Evolutionary conservation across 495 filamentous ascomycete species (phyloP), one percentile per base, ranked within the genome.

Genomic region (Chaetomium tenue): DNA sequence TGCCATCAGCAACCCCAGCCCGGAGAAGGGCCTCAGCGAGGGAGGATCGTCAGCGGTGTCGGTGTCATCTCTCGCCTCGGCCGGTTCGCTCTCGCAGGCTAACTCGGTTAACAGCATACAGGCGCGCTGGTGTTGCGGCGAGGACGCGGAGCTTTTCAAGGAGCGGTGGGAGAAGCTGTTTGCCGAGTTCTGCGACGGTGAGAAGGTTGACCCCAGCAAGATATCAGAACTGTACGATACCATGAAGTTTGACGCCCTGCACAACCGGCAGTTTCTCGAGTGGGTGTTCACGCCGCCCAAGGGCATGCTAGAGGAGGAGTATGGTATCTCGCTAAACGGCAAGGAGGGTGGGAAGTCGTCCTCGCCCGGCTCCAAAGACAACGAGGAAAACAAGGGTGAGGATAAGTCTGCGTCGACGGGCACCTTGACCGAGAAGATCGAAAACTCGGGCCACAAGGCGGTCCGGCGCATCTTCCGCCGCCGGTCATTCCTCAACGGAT

Each of bases 91-190:
- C 54, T 81, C 83, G 23, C 83, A 89, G 61, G 81, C 81, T 25
- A 84, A 87, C 26, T 80, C 84, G 30, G 81, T 87, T 22, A 79
- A 79, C 61, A 82, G 73, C 56, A 91, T 98, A 65, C 94, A 98
- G 76, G 77, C 90, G 48, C 85, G 94, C 12, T 98, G 94, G 94
- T 98, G 94, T 70, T 95, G 92, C 70, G 92, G 92, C 40, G 94
- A 98, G 77, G 93, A 97, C 73, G 87, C 94, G 0, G 91, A 92
- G 65, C 82, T 98, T 25, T 98, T 98, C 82, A 91, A 88, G 68
- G 94, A 98, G 72, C 85, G 94, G 61, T 98, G 94, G 94, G 94
- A 98, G 78, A 98, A 98, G 80, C 86, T 98, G 11, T 98, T 98
- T 75, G 86, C 84, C 40, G 94, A 98, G 77, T 98, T 98, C 68